phyloP scores from a whole-genome alignment of 306 rosid species.

The Vicia faba region DNA sequence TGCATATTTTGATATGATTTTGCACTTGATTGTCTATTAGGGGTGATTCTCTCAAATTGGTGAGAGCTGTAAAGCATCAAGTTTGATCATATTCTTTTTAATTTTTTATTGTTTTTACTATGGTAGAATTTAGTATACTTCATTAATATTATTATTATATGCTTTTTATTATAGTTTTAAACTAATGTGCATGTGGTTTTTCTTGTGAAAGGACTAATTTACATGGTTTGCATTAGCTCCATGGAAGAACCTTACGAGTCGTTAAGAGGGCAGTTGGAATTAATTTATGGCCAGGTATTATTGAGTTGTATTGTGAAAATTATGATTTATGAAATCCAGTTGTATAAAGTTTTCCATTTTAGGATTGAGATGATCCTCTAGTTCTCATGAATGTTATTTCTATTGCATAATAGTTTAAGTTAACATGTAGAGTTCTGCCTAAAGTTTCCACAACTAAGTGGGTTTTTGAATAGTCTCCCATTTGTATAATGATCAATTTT shows the following conservation, averaged over 20 bases:
- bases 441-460: not conserved
- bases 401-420: not conserved
- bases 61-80: constrained; percentile 96
- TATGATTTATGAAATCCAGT: constrained; percentile 9
- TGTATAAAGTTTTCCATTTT: not conserved
- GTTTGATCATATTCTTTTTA: constrained; percentile 44
- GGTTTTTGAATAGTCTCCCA: constrained; percentile 14
- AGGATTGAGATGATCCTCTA: constrained; percentile 1
- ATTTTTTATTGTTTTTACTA: not conserved
- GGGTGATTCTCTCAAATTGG: constrained; percentile 78
- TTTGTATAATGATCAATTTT: not conserved
- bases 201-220: constrained; percentile 97
- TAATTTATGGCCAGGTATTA: constrained; percentile 91
- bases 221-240: constrained; percentile 94
- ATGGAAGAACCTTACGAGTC: constrained; percentile 96
- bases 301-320: constrained; percentile 9
- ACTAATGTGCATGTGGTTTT: constrained; percentile 71
- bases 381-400: not conserved
- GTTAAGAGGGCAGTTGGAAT: constrained; percentile 83
- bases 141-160: not conserved
- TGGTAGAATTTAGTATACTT: constrained; percentile 18
- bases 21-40: constrained; percentile 43
- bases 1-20: constrained; percentile 14
- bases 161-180: constrained; percentile 11
- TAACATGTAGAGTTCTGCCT: not conserved